phyloP scores from a whole-genome alignment of 768 basidiomycete species.

The Arthromyces matolae region DNA sequence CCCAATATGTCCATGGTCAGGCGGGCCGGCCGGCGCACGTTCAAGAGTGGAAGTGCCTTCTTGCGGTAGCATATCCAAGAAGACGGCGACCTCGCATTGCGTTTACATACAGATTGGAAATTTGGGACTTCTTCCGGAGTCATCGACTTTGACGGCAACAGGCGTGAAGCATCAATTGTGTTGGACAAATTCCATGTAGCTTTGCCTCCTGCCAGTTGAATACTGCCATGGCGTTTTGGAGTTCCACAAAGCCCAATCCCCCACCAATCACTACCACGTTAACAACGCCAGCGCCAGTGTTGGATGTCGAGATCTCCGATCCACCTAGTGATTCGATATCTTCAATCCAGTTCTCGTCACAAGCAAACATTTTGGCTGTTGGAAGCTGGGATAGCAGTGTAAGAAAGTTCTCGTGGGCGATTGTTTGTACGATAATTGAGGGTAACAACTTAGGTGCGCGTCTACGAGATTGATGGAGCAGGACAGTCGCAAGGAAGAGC shows the following conservation, averaged over 20 bases:
- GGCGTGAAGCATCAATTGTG: too few relatives aligned
- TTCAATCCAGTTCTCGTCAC: conserved; percentile 74
- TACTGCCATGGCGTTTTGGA: conserved; percentile 2
- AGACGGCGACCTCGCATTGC: too few relatives aligned
- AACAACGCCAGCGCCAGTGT: conserved; percentile 22
- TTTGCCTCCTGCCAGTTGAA: too few relatives aligned
- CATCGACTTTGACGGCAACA: too few relatives aligned
- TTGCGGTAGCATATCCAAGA: too few relatives aligned
- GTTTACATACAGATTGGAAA: too few relatives aligned
- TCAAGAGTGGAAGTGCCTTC: too few relatives aligned
- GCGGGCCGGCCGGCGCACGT: too few relatives aligned
- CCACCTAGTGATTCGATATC: conserved; percentile 87
- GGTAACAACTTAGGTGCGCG: conserved; percentile 62
- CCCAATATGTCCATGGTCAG: too few relatives aligned
- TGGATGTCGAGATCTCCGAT: conserved; percentile 76
- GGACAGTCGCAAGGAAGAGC: conserved; percentile 87
- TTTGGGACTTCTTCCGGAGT: too few relatives aligned
- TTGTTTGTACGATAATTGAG: not conserved
- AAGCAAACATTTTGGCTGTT: conserved; percentile 83
- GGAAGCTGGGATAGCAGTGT: conserved; percentile 94
- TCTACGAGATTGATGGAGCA: conserved; percentile 82
- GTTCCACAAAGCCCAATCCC: not conserved
- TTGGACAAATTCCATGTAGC: too few relatives aligned
- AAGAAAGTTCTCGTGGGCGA: conserved; percentile 19
- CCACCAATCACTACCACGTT: too few relatives aligned